Base-by-base conservation (phyloP, 306 rosid species). In the Sindora glabra region DNA sequence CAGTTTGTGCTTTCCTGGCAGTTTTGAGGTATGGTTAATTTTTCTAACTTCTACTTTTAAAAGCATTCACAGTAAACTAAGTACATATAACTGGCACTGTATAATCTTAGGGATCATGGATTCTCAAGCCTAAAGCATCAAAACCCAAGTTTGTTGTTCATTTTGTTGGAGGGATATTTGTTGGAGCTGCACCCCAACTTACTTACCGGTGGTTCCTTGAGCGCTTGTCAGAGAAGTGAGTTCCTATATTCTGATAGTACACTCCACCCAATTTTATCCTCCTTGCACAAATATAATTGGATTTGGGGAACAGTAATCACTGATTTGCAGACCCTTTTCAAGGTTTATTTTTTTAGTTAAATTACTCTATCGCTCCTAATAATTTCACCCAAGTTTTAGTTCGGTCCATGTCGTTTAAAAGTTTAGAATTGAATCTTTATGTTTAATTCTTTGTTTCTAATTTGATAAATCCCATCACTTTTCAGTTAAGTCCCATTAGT, bases 121-220 rank as follows among this genome's bases (percentile, higher is more conserved):
- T 92, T 84, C 86, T 92, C 61, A 76, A 79, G 77, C 99, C 96
- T 5, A 84, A 69, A 75, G 77, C 24, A 76, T 38, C 80, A 47
- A 64, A 75, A 44, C 95, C 99, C 17, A 82, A 75, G 69, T 83
- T 48, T 5, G 96, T 89, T 61, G 90, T 77, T 24, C 99, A 92
- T 80, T 92, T 92, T 78, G 71, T 92, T 13, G 99, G 99, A 46
- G 99, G 99, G 29, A 79, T 89, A 58, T 92, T 92, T 85, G 96
- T 92, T 51, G 96, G 99, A 59, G 99, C 96, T 46, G 96, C 99
- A 12, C 99, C 99, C 68, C 99, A 89, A 79, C 96, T 92, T 62
- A 74, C 99, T 57, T 92, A 92, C 72, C 95, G 95, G 3, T 68
- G 82, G 86, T 92, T 89, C 78, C 87, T 92, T 30, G 96, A 92